Evolutionary conservation across 2,329 filamentous ascomycete species (phyloP).

Genomic region (Cladosporium sp.): DNA sequence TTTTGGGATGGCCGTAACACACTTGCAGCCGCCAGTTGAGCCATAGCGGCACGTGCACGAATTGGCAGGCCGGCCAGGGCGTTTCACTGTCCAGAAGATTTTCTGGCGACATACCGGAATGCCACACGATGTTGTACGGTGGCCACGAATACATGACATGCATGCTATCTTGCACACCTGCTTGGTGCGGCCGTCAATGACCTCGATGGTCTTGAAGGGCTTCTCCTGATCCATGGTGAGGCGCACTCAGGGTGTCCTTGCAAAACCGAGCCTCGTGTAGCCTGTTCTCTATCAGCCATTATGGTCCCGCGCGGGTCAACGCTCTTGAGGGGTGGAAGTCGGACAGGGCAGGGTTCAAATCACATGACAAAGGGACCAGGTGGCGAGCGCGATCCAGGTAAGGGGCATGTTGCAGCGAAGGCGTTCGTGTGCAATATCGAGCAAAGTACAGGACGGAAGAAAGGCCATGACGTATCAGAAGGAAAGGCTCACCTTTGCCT

Average conservation of each 20-base stretch:
- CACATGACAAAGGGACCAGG: conserved; percentile 19
- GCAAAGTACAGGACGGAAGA: conserved; percentile 23
- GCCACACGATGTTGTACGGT: conserved; percentile 38
- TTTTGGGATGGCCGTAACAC: conserved; percentile 34
- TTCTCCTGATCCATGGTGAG: conserved; percentile 32
- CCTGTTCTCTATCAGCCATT: conserved; percentile 20
- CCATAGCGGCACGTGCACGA: conserved; percentile 38
- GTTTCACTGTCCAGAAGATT: conserved; percentile 39
- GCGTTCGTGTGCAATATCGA: conserved; percentile 2
- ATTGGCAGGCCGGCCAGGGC: conserved; percentile 37
- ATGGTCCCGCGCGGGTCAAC: background rate
- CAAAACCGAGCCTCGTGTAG: conserved; percentile 14
- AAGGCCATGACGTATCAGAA: conserved; percentile 22
- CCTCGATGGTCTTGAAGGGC: conserved; percentile 39
- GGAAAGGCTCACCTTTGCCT: conserved; percentile 23
- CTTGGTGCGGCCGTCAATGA: conserved; percentile 34
- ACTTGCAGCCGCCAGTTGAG: conserved; percentile 35
- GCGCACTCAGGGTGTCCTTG: background rate
- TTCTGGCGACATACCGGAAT: conserved; percentile 38
- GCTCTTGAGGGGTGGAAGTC: conserved; percentile 8
- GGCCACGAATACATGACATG: conserved; percentile 39
- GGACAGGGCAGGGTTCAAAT: conserved; percentile 6
- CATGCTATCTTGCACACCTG: conserved; percentile 38
- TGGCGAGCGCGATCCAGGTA: conserved; percentile 1
- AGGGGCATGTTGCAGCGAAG: background rate